phyloP scores from a whole-genome alignment of 495 filamentous ascomycete genomes.

The Friedmanniomyces simplex region DNA sequence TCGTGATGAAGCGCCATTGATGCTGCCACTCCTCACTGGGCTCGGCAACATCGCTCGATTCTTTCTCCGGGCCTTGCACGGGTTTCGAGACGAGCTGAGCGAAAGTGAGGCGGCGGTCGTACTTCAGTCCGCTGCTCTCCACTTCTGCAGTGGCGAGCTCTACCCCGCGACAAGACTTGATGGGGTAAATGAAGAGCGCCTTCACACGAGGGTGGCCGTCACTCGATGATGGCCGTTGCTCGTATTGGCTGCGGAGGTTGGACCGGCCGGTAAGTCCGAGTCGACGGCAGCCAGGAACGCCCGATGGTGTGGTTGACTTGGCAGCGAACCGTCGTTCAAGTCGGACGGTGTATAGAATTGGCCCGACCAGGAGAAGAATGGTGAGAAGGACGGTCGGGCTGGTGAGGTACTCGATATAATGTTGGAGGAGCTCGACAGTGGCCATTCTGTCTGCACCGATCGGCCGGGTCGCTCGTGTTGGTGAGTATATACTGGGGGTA shows the following conservation, averaged over 20 bases:
- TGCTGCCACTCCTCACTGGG: constrained; percentile 28
- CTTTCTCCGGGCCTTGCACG: constrained; percentile 23
- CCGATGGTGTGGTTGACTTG: not conserved
- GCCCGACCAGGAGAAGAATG: constrained; percentile 10
- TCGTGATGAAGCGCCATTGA: constrained; percentile 72
- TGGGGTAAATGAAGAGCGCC: constrained; percentile 74
- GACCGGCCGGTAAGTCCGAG: constrained; percentile 11
- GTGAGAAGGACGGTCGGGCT: constrained; percentile 9
- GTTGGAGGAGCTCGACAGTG: constrained; percentile 7
- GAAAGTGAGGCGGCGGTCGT: constrained; percentile 79
- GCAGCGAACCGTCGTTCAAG: constrained; percentile 2
- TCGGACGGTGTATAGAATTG: constrained; percentile 6
- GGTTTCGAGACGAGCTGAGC: constrained; percentile 47
- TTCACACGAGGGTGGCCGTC: constrained; percentile 39
- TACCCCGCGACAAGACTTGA: constrained; percentile 78
- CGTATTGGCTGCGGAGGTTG: constrained; percentile 11
- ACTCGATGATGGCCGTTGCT: not conserved
- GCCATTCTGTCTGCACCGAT: not conserved
- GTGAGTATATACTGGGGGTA: not conserved
- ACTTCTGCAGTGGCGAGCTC: constrained; percentile 60
- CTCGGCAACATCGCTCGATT: constrained; percentile 20
- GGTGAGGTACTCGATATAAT: constrained; percentile 17
- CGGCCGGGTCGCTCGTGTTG: not conserved
- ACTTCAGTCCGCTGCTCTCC: constrained; percentile 60
- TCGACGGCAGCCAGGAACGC: constrained; percentile 4